Evolutionary conservation across 2,329 filamentous ascomycete species (phyloP).

Genomic region (Apiospora kogelbergensis): DNA sequence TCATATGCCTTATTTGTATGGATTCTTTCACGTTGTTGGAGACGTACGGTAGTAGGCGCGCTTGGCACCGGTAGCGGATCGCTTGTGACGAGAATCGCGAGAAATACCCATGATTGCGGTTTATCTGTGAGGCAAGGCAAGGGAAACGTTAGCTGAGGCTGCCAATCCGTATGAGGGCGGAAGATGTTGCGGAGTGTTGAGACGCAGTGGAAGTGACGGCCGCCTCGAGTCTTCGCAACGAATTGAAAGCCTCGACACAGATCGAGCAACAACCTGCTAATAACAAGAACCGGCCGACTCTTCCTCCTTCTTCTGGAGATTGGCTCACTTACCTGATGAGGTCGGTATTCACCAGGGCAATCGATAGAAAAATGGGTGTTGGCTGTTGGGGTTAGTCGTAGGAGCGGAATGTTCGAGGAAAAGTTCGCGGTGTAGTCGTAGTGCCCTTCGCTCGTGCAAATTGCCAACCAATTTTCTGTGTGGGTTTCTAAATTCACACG

Average conservation of each 20-base stretch:
- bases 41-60: slow-evolving; percentile 84
- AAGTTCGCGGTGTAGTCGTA: slow-evolving; percentile 3
- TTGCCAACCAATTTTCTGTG: slow-evolving; percentile 6
- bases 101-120: slow-evolving; percentile 98
- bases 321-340: slow-evolving; percentile 11
- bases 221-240: neutral
- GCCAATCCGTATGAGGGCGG: neutral
- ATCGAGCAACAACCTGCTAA: neutral
- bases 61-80: slow-evolving; percentile 98
- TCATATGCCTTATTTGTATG: slow-evolving; percentile 10
- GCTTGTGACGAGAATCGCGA: slow-evolving; percentile 99
- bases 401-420: slow-evolving; percentile 8
- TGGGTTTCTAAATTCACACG: slow-evolving; percentile 1
- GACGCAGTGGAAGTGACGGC: neutral
- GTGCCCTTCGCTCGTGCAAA: neutral
- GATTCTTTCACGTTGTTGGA: slow-evolving; percentile 17
- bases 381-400: slow-evolving; percentile 12
- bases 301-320: neutral
- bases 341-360: slow-evolving; percentile 10
- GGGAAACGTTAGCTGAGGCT: neutral
- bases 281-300: neutral
- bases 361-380: slow-evolving; percentile 4
- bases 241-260: neutral
- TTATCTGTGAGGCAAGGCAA: slow-evolving; percentile 41
- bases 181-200: neutral